Conservation (phyloP, 164 flowering plant species). For the Buxus sempervirens region DNA sequence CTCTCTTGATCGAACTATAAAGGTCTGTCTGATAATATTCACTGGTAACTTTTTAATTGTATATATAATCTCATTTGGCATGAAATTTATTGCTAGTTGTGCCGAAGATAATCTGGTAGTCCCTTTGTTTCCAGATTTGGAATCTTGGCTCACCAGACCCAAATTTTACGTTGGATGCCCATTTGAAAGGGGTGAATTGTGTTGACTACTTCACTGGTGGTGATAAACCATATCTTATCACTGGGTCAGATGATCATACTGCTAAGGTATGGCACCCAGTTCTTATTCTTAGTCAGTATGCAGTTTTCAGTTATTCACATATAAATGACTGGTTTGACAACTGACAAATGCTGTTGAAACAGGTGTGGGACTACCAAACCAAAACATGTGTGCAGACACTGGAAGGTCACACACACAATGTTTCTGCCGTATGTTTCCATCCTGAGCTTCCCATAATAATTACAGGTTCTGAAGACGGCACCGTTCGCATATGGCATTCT, state of each 20-base stretch:
- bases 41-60: background rate
- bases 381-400: slow-evolving; percentile 89
- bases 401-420: slow-evolving; percentile 95
- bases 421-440: slow-evolving; percentile 84
- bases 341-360: slow-evolving; percentile 13
- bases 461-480: slow-evolving; percentile 97
- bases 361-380: slow-evolving; percentile 98
- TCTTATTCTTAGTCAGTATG: background rate
- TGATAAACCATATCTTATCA: slow-evolving; percentile 80
- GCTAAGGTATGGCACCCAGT: slow-evolving; percentile 57
- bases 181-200: slow-evolving; percentile 91
- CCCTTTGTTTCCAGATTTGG: slow-evolving; percentile 61
- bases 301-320: background rate
- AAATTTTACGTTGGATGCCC: slow-evolving; percentile 88
- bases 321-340: background rate
- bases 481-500: slow-evolving; percentile 90
- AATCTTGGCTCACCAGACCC: slow-evolving; percentile 94
- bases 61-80: background rate
- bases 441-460: slow-evolving; percentile 95
- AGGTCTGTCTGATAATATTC: slow-evolving; percentile 40
- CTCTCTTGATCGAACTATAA: slow-evolving; percentile 93
- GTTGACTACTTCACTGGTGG: slow-evolving; percentile 93
- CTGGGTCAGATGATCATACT: slow-evolving; percentile 98
- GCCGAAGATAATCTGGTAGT: slow-evolving; percentile 6
- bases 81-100: background rate